A percentile compares a stretch with the other conserved stretches of the same genome.
These are phyloP conservation scores for Annulohypoxylon bovei DNA, from an alignment of 495 filamentous ascomycete genomes.

Conservation along the genomic window DNA sequence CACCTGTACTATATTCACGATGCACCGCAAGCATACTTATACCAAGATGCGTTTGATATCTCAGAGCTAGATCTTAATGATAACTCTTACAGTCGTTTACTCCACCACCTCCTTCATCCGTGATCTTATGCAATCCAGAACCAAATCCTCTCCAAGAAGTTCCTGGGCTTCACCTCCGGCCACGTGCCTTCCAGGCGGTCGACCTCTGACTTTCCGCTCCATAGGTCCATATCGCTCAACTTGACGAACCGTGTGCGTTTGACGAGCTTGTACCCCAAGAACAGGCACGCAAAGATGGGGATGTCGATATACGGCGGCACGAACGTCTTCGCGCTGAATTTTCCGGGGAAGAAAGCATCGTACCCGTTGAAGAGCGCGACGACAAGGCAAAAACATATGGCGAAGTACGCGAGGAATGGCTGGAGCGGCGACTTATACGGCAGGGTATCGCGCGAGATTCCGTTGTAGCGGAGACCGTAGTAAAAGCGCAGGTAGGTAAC, in stretches of 20 bases:
- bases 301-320: conserved; percentile 70
- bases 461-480: conserved; percentile 63
- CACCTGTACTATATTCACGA: conserved; percentile 8
- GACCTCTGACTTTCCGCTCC: conserved; percentile 69
- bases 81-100: not conserved
- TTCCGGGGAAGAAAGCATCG: conserved; percentile 59
- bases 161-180: conserved; percentile 57
- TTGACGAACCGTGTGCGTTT: conserved; percentile 59
- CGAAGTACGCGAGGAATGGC: conserved; percentile 69
- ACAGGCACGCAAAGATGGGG: conserved; percentile 65
- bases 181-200: conserved; percentile 63
- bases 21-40: conserved; percentile 1
- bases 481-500: conserved; percentile 67
- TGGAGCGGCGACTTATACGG: conserved; percentile 68
- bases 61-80: not conserved
- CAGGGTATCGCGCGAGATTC: conserved; percentile 63
- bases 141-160: conserved; percentile 63
- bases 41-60: not conserved
- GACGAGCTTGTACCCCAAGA: conserved; percentile 63
- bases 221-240: conserved; percentile 66
- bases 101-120: not conserved
- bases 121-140: conserved; percentile 59
- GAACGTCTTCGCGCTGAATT: conserved; percentile 60
- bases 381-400: conserved; percentile 64
- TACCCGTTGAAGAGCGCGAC: conserved; percentile 67